phyloP scores from a whole-genome alignment of 345 rosid species.

The Populus ilicifolia region DNA sequence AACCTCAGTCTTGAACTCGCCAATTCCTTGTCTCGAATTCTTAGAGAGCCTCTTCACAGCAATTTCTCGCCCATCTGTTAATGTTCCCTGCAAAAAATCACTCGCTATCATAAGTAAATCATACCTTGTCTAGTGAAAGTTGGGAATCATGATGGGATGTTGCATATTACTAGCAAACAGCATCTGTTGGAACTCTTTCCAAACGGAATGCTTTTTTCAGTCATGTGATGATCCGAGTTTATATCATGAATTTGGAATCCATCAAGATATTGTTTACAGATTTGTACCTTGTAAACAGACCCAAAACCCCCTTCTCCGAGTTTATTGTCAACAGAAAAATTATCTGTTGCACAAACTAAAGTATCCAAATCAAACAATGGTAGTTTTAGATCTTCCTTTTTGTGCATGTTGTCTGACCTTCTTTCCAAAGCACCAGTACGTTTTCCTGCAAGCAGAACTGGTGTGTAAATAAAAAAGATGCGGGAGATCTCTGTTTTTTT shows the following conservation, averaged over 20 bases:
- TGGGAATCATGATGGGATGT: not conserved
- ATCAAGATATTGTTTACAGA: not conserved
- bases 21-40: slow-evolving; percentile 25
- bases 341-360: not conserved
- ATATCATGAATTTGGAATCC: not conserved
- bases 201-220: not conserved
- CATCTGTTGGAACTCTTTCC: not conserved
- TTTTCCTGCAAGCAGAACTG: not conserved
- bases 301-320: slow-evolving; percentile 9
- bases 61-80: slow-evolving; percentile 26
- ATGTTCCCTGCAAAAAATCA: slow-evolving; percentile 19
- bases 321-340: not conserved
- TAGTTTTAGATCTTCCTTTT: not conserved
- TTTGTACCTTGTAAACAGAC: not conserved
- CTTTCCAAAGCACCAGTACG: not conserved
- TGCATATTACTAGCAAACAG: not conserved
- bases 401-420: not conserved
- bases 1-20: slow-evolving; percentile 29
- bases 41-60: slow-evolving; percentile 32
- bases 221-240: not conserved
- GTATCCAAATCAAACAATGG: not conserved
- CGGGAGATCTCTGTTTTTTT: not conserved
- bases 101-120: not conserved
- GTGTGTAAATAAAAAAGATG: not conserved
- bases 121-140: not conserved